Conservation (phyloP, 768 basidiomycete species). For the Amylocystis lapponica region DNA sequence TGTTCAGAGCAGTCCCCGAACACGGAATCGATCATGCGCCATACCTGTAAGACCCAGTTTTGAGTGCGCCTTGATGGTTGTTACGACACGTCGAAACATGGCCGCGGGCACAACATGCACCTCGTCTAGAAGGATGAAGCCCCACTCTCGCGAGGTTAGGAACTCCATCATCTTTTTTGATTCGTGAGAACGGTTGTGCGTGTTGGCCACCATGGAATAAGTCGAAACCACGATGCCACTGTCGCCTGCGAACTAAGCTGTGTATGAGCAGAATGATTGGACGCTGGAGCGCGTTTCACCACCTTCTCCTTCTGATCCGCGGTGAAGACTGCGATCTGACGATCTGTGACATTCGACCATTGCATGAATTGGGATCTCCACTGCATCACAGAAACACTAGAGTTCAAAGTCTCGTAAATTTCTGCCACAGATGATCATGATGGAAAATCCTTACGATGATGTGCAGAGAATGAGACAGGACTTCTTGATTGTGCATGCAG, state of each 20-base stretch:
- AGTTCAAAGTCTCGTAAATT: background rate
- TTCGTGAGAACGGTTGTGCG: conserved; percentile 96
- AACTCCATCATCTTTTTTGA: conserved; percentile 99
- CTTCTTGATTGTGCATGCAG: conserved; percentile 99
- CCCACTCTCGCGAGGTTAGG: conserved; percentile 97
- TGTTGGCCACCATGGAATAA: conserved; percentile 99
- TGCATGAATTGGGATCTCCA: conserved; percentile 98
- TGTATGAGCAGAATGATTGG: conserved; percentile 3
- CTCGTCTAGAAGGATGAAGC: conserved; percentile 95
- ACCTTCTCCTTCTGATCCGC: conserved; percentile 98
- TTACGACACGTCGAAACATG: conserved; percentile 97
- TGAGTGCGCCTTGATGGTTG: conserved; percentile 97
- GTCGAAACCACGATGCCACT: conserved; percentile 98
- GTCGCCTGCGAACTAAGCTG: conserved; percentile 81
- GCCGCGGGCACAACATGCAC: conserved; percentile 98
- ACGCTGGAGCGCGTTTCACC: background rate
- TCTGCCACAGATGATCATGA: background rate
- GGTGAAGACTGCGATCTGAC: conserved; percentile 95
- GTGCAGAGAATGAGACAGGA: conserved; percentile 96
- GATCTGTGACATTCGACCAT: conserved; percentile 97
- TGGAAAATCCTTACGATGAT: conserved; percentile 79
- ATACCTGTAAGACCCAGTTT: conserved; percentile 94
- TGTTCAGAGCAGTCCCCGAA: background rate
- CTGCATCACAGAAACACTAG: conserved; percentile 91
- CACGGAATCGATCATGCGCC: conserved; percentile 15